Base-by-base conservation (phyloP, 306 rosid species). In the Adenanthera pavonina region DNA sequence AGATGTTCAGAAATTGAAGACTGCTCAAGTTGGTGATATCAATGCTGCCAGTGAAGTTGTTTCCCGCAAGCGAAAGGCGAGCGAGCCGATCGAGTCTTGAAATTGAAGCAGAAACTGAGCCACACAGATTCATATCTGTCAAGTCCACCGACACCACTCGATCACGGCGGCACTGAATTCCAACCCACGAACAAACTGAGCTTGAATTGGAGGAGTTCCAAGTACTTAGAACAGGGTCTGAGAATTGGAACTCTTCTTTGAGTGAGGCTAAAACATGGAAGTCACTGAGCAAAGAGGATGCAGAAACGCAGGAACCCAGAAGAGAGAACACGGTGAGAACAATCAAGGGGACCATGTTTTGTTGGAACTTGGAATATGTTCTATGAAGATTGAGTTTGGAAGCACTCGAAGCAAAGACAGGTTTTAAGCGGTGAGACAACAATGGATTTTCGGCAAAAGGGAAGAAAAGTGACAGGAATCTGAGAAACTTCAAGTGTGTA, bases 121-220 rank as follows among this genome's bases (percentile, higher is more conserved):
- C 97, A 53, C 8, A 70, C 8, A 94, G 88, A 60, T 64, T 64
- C 77, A 94, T 80, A 78, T 92, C 90, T 30, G 94, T 87, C 47
- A 94, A 84, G 88, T 91, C 91, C 13, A 94, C 41, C 0, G 89
- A 86, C 33, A 84, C 90, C 41, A 94, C 92, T 83, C 98, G 86
- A 40, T 86, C 89, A 14, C 74, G 54, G 36, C 75, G 86, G 84
- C 98, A 94, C 72, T 77, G 84, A 82, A 94, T 82, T 77, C 97
- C 90, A 41, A 15, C 60, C 98, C 98, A 94, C 3, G 88, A 89
- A 86, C 98, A 94, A 81, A 89, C 90, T 47, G 95, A 86, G 75
- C 75, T 88, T 36, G 74, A 85, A 75, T 68, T 83, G 2, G 91
- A 85, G 64, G 85, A 48, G 66, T 82, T 74, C 97, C 98, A 94